A percentile compares a stretch with the other conserved stretches of the same genome.
Evolutionary conservation across 805 yeast species (phyloP).

Genomic region (Yamadazyma akitaensis): DNA sequence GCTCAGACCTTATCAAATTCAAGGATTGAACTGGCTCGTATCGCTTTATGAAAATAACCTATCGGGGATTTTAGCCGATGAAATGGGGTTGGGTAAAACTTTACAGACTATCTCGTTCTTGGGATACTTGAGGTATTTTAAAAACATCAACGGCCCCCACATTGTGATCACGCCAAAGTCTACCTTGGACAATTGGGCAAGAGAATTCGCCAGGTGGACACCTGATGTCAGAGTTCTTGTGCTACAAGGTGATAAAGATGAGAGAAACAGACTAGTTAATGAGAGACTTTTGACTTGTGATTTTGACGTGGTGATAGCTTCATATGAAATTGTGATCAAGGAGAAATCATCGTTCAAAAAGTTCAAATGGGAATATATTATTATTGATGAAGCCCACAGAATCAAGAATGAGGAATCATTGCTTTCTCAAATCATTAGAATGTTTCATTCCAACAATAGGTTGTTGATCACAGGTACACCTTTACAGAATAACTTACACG

Average conservation of each 20-base stretch:
- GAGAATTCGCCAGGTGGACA: constrained; percentile 77
- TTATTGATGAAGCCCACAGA: constrained; percentile 82
- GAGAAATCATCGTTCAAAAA: constrained; percentile 67
- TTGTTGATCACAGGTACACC: constrained; percentile 81
- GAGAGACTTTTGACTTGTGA: constrained; percentile 52
- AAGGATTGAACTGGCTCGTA: constrained; percentile 78
- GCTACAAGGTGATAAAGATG: constrained; percentile 71
- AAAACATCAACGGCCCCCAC: constrained; percentile 65
- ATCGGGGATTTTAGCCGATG: constrained; percentile 79
- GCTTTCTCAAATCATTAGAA: constrained; percentile 69
- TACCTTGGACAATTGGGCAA: constrained; percentile 75
- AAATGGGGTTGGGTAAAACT: constrained; percentile 84
- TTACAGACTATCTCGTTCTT: constrained; percentile 74
- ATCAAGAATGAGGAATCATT: constrained; percentile 74
- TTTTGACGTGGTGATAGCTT: constrained; percentile 68
- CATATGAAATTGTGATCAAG: constrained; percentile 73
- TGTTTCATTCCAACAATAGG: constrained; percentile 68
- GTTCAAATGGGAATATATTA: constrained; percentile 71
- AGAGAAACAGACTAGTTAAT: constrained; percentile 53
- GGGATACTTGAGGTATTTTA: constrained; percentile 66
- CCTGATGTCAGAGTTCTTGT: constrained; percentile 73
- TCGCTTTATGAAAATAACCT: constrained; percentile 63
- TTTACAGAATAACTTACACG: constrained; percentile 73
- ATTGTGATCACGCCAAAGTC: constrained; percentile 77
- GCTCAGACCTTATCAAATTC: constrained; percentile 72